Conservation (phyloP, 495 filamentous ascomycete genomes). For the Tuber aestivum region DNA sequence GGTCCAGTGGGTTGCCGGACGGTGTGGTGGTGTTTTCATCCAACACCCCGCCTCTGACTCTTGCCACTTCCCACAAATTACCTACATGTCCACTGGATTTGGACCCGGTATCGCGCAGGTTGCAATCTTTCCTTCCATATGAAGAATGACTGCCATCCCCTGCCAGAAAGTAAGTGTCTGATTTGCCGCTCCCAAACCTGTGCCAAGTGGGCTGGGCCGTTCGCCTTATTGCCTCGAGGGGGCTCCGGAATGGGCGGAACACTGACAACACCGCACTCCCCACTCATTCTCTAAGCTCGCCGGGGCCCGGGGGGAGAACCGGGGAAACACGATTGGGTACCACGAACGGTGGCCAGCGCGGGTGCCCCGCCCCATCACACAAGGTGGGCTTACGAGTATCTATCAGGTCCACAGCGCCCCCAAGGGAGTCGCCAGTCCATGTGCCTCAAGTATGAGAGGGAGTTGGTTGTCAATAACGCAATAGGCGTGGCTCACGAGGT, state of each 20-base stretch:
- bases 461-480: neutral
- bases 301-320: neutral
- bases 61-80: neutral
- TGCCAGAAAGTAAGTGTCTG: neutral
- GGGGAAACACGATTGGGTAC: neutral
- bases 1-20: neutral
- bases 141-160: neutral
- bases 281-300: neutral
- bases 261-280: neutral
- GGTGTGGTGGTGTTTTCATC: neutral
- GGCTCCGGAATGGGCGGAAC: neutral
- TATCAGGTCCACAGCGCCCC: neutral
- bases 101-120: neutral
- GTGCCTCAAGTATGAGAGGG: neutral
- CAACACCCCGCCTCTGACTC: neutral
- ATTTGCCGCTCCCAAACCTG: neutral
- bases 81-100: neutral
- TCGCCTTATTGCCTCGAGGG: neutral
- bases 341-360: neutral
- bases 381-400: neutral
- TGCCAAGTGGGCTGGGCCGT: neutral
- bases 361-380: neutral
- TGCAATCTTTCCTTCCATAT: neutral
- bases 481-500: neutral
- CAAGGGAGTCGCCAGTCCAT: neutral